Evolutionary conservation across 108 stramenopile species (phyloP), one percentile per base, ranked within the genome.

Genomic region (Cylindrotheca fusiformis): DNA sequence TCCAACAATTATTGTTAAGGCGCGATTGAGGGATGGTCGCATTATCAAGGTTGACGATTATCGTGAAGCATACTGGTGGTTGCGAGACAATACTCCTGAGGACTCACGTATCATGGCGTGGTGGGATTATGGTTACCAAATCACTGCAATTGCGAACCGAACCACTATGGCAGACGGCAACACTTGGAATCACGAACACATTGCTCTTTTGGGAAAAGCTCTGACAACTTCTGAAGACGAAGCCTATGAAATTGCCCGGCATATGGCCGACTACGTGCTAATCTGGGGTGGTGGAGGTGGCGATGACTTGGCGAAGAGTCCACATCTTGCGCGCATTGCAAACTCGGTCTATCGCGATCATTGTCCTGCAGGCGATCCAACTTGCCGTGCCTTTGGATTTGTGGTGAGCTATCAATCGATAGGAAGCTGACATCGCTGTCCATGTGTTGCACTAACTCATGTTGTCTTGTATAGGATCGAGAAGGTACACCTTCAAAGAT

Each of bases 101-200:
- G 97, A 97, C 75, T 67, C 95, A 4, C 87, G 96, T 46, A 85
- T 99, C 65, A 83, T 97, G 94, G 93, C 94, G 17, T 98, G 96
- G 97, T 95, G 94, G 93, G 94, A 96, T 73, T 94, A 96, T 71
- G 93, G 93, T 2, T 96, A 94, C 64, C 90, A 92, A 70, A 99
- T 97, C 69, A 83, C 92, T 12, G 97, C 87, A 47, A 97, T 99
- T 76, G 86, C 90, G 49, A 97, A 98, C 73, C 88, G 97, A 1
- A 99, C 98, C 2, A 97, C 95, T 8, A 76, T 98, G 57, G 97
- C 96, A 2, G 98, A 99, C 81, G 96, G 96, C 28, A 99, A 99
- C 76, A 98, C 97, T 52, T 99, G 97, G 97, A 98, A 98, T 77
- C 96, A 98, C 58, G 96, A 96, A 63, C 98, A 99, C 74, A 98